These are phyloP conservation scores for Cladobotryum mycophilum DNA, from an alignment of 2,329 filamentous ascomycete species.

Conservation along the genomic window DNA sequence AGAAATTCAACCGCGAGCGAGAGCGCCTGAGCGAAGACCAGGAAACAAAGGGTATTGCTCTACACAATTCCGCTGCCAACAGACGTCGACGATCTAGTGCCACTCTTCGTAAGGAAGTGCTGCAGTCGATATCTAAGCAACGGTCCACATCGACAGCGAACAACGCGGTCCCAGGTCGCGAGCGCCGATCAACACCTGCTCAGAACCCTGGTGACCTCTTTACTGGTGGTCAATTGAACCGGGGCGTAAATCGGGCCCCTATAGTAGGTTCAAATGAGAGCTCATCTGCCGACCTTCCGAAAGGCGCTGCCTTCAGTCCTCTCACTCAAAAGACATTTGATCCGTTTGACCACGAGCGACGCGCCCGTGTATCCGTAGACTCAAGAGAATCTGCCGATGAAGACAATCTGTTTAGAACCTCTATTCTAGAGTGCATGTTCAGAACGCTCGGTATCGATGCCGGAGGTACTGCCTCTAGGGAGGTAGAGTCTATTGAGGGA, in stretches of 20 bases:
- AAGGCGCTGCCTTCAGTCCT: slow-evolving; percentile 36
- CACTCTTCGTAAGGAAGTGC: slow-evolving; percentile 70
- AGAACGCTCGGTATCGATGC: slow-evolving; percentile 81
- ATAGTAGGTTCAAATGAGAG: slow-evolving; percentile 13
- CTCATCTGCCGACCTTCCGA: slow-evolving; percentile 18
- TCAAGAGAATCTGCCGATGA: slow-evolving; percentile 80
- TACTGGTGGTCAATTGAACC: slow-evolving; percentile 66
- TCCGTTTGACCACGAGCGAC: slow-evolving; percentile 49
- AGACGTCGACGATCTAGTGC: slow-evolving; percentile 67
- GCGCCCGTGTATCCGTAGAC: slow-evolving; percentile 49
- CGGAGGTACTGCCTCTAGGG: slow-evolving; percentile 57
- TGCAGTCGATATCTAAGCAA: slow-evolving; percentile 57
- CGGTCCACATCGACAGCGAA: slow-evolving; percentile 38
- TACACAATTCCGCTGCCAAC: slow-evolving; percentile 70
- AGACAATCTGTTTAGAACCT: slow-evolving; percentile 80
- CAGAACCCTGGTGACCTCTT: slow-evolving; percentile 72
- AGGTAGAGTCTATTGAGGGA: slow-evolving; percentile 69
- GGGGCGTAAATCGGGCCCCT: slow-evolving; percentile 32
- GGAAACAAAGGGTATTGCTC: slow-evolving; percentile 78
- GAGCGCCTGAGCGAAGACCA: slow-evolving; percentile 78
- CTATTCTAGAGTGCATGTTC: slow-evolving; percentile 91
- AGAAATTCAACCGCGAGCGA: slow-evolving; percentile 82
- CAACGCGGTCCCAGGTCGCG: slow-evolving; percentile 35
- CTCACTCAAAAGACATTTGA: slow-evolving; percentile 47
- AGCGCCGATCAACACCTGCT: slow-evolving; percentile 38